Evolutionary conservation across 2,329 filamentous ascomycete species (phyloP).

Genomic region (Cladosporium sphaerospermum): DNA sequence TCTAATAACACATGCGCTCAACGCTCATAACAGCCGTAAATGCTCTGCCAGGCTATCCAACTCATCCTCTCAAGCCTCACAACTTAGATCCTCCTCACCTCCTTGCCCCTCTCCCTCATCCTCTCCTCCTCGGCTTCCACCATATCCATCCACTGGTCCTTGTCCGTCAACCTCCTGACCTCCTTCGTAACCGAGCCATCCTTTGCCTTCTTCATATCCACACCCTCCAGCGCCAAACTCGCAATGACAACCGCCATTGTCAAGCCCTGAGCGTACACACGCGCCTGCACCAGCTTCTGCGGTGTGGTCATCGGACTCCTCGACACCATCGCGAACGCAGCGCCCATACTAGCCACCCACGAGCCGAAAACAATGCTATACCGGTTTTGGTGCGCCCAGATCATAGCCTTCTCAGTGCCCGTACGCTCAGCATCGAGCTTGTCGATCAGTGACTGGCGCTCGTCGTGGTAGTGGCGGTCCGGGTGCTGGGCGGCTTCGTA

Average conservation of each 20-base stretch:
- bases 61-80: constrained; percentile 16
- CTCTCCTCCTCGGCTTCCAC: constrained; percentile 69
- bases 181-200: constrained; percentile 76
- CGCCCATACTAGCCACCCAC: constrained; percentile 77
- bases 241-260: constrained; percentile 79
- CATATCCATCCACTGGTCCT: constrained; percentile 95
- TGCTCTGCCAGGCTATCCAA: neutral
- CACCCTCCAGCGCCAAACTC: constrained; percentile 73
- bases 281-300: constrained; percentile 93
- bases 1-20: constrained; percentile 3
- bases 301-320: constrained; percentile 67
- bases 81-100: constrained; percentile 24
- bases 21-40: neutral
- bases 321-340: constrained; percentile 68
- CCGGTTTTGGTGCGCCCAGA: constrained; percentile 73
- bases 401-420: constrained; percentile 54
- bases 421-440: constrained; percentile 50
- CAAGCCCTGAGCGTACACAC: constrained; percentile 87
- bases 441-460: constrained; percentile 50
- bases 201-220: constrained; percentile 68
- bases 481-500: constrained; percentile 69
- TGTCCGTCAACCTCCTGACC: constrained; percentile 76
- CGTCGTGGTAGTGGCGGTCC: constrained; percentile 59
- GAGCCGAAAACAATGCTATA: constrained; percentile 77
- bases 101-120: constrained; percentile 45